Evolutionary conservation across 2,329 filamentous ascomycete genomes (phyloP), one percentile per base, ranked within the genome.

Genomic region (Anisogramma anomala): DNA sequence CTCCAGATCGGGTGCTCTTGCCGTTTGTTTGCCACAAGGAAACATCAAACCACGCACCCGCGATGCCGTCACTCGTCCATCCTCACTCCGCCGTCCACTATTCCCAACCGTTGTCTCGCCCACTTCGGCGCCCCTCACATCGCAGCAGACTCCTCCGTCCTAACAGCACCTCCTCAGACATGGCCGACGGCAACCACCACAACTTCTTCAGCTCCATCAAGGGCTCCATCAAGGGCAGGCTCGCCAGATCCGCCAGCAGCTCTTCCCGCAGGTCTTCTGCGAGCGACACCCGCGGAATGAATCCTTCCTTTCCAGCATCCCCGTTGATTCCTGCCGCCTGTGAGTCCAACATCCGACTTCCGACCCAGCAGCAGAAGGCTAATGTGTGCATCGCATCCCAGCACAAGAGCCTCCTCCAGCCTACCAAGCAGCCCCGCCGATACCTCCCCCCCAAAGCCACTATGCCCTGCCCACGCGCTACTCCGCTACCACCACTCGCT

Each of bases 381-480:
- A 6, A n/a, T 6, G 10, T 13, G 14, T 9, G 6, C 43, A n/a
- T 31, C 36, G 19, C 26, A 41, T 40, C 22, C 22, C 17, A 57
- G 52, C 36, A 32, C 41, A 44, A 11, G 58, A 61, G 9, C 52
- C 58, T 5, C 61, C 61, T 17, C 63, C 63, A 4, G 55, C 62
- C 15, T 64, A 63, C 39, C 52, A 32, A 3, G 40, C 19, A 39
- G 40, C 32, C 10, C 33, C 26, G 13, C 33, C 34, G n/a, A 27
- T 23, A 18, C 25, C 18, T 17, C 23, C 31, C 44, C 48, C 19
- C 28, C 41, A 49, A 39, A 36, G 38, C 39, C 36, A 47, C 36
- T 39, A 39, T n/a, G 49, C 51, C 6, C 32, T 42, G 36, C 49
- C 51, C 33, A 56, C 53, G 11, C 34, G 48, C 27, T n/a, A 46